A percentile compares a stretch with the other conserved stretches of the same genome.
Evolutionary conservation across 148 eudicot species (phyloP).

Genomic region (Vaccinium macrocarpon): DNA sequence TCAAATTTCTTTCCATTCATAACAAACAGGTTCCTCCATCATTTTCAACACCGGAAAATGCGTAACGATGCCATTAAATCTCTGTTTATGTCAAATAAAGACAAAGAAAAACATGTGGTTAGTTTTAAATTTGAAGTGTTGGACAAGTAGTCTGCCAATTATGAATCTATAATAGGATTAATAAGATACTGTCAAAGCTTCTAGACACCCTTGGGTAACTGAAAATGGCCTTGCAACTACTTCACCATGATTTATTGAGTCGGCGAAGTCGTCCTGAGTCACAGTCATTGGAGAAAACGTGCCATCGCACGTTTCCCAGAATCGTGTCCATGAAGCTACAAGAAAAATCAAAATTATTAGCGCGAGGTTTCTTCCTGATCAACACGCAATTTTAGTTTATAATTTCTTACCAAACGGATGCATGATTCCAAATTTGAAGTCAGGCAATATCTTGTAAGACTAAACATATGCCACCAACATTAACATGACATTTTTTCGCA

Average conservation of each 20-base stretch:
- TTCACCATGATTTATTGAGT: neutral
- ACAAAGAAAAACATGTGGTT: neutral
- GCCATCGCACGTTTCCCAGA: neutral
- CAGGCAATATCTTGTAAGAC: neutral
- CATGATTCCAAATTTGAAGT: neutral
- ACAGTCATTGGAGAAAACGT: neutral
- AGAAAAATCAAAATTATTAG: neutral
- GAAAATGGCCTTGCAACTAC: conserved; percentile 4
- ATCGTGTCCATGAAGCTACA: neutral
- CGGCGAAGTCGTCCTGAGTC: neutral
- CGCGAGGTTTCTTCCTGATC: neutral
- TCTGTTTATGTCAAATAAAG: neutral
- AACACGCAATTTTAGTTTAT: neutral
- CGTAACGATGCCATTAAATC: neutral
- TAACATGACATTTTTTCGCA: neutral
- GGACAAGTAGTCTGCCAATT: neutral
- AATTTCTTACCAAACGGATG: neutral
- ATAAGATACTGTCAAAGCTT: neutral
- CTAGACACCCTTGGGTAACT: neutral
- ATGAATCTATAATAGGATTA: neutral
- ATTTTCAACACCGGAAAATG: neutral
- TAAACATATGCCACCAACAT: neutral
- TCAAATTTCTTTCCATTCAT: neutral
- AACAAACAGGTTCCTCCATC: neutral
- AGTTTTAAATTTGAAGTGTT: neutral